Base-by-base conservation (phyloP, 2,329 filamentous ascomycete genomes). In the Aspergillus sclerotialis region DNA sequence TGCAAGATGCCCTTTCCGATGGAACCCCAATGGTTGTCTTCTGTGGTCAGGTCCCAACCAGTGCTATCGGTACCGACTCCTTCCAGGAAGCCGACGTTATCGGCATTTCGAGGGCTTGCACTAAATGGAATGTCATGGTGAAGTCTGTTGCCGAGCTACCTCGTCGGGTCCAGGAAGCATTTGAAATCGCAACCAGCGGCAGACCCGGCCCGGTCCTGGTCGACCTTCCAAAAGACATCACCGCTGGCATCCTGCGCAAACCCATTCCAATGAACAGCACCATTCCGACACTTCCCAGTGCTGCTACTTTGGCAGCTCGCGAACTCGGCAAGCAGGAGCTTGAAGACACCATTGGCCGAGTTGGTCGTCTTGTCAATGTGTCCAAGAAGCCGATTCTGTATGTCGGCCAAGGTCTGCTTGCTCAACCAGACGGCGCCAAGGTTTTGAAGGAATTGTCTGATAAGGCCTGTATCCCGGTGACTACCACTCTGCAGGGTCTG, bases 71-170 rank as follows among this genome's bases (percentile, higher is more conserved):
- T 42, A 93, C 84, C 43, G 90, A 96, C 61, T 87, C 88, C 37
- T 96, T 96, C 75, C 92, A 98, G 62, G 92, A 96, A 67, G 89
- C 88, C 39, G 92, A 98, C 57, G 81, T 94, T 23, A 73, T 95
- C 39, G 90, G 90, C 49, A 96, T 98, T 61, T 94, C 87, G 21
- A 78, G 90, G 54, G 81, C 89, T 13, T 95, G 89, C 73, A 95
- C 89, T 49, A 96, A 96, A 71, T 98, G 92, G 92, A 96, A 96
- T 53, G 87, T 94, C 40, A 93, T 96, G 88, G 87, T 95, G 31
- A 95, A 93, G 75, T 90, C 82, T 61, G 80, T 94, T 36, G 88
- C 86, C 32, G 92, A 98, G 66, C 73, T 98, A 36, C 92, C 92
- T 32, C 79, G 85, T 52, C 78, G 90, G 46, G 96, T 96, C 58